These are phyloP conservation scores for Fibroporia radiculosa DNA, from an alignment of 768 basidiomycete genomes.

Conservation along the genomic window DNA sequence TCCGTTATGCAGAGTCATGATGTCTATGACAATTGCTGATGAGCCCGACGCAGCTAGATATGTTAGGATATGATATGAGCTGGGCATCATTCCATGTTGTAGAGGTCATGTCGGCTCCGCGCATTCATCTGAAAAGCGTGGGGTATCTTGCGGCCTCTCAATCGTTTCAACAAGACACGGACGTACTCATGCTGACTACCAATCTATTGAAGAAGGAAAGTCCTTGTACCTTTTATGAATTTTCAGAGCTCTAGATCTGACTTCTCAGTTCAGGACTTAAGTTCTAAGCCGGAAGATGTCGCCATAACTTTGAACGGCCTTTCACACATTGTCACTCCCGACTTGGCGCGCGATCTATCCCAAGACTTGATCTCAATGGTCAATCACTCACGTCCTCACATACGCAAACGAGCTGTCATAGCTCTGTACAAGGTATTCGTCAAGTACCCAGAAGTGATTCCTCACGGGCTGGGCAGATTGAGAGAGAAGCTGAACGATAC, in stretches of 20 bases:
- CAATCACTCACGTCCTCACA: constrained; percentile 80
- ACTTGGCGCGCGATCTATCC: constrained; percentile 86
- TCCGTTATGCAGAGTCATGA: constrained; percentile 39
- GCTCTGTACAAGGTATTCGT: constrained; percentile 73
- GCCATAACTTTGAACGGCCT: constrained; percentile 77
- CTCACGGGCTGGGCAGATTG: constrained; percentile 57
- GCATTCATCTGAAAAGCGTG: constrained; percentile 87
- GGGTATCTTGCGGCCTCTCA: constrained; percentile 92
- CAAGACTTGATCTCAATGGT: constrained; percentile 81
- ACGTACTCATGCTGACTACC: constrained; percentile 95
- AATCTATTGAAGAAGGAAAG: constrained; percentile 90
- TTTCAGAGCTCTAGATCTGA: neutral
- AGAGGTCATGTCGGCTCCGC: constrained; percentile 94
- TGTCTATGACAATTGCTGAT: constrained; percentile 7
- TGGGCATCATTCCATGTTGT: constrained; percentile 97
- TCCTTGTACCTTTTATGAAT: neutral
- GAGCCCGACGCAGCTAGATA: constrained; percentile 68
- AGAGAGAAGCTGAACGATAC: constrained; percentile 77
- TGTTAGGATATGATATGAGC: constrained; percentile 91
- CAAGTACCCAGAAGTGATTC: constrained; percentile 75
- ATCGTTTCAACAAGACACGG: constrained; percentile 90
- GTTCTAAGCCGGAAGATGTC: constrained; percentile 66
- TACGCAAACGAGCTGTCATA: constrained; percentile 86
- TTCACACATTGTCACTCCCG: constrained; percentile 75
- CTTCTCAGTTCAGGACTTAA: constrained; percentile 58